A percentile compares a stretch with the other conserved stretches of the same genome.
Conservation (phyloP, 257 asterid genomes). For the Capsicum chinense region DNA sequence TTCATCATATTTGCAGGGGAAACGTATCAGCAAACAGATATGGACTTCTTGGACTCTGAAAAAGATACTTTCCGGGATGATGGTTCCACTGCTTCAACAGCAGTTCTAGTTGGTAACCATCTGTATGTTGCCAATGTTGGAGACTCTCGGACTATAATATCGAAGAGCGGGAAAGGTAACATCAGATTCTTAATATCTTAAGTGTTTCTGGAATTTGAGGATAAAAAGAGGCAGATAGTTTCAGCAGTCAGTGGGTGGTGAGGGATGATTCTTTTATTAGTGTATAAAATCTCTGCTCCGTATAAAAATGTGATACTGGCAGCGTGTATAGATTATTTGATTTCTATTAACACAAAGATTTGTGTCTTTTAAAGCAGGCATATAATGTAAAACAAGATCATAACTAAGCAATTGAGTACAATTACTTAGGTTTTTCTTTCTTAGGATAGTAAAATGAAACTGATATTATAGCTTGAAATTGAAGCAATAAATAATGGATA, state of each 20-base stretch:
- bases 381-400: neutral
- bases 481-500: slow-evolving; percentile 2
- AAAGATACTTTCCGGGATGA: slow-evolving; percentile 92
- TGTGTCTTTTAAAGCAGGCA: neutral
- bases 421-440: neutral
- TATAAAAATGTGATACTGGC: neutral
- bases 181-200: neutral
- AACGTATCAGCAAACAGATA: slow-evolving; percentile 87
- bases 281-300: neutral
- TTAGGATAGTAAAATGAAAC: neutral
- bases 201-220: slow-evolving; percentile 1
- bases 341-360: neutral
- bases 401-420: neutral
- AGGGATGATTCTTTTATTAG: neutral
- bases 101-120: slow-evolving; percentile 87
- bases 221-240: neutral
- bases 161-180: slow-evolving; percentile 91
- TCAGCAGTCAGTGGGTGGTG: slow-evolving; percentile 16
- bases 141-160: slow-evolving; percentile 92
- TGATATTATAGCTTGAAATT: neutral
- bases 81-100: slow-evolving; percentile 96
- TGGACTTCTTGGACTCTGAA: slow-evolving; percentile 84
- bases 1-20: slow-evolving; percentile 59
- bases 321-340: neutral
- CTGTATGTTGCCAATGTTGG: slow-evolving; percentile 99